Evolutionary conservation across 768 basidiomycete species (phyloP).

Genomic region (Rhodotorula paludigena): DNA sequence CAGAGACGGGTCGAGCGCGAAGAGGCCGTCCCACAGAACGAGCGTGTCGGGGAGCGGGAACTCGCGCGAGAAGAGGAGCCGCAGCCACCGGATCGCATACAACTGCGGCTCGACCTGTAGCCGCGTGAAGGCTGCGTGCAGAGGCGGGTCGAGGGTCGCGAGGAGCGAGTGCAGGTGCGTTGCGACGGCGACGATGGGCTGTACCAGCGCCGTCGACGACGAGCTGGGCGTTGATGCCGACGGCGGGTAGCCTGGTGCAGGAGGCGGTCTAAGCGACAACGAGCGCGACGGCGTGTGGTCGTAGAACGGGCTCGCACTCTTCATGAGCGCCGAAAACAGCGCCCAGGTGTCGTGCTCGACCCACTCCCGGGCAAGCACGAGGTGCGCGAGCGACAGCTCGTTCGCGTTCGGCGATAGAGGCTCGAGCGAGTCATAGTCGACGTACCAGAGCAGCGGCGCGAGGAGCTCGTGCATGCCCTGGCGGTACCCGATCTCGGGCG

Average conservation of each 20-base stretch:
- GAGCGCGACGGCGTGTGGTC: conserved; percentile 46
- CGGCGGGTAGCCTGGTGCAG: neutral
- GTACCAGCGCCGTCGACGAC: conserved; percentile 17
- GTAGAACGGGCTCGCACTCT: conserved; percentile 68
- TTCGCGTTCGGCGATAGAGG: neutral
- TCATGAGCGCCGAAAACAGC: conserved; percentile 76
- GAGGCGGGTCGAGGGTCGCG: conserved; percentile 68
- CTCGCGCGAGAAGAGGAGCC: conserved; percentile 88
- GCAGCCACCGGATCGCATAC: conserved; percentile 95
- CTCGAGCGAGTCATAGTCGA: conserved; percentile 72
- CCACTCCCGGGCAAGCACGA: conserved; percentile 43
- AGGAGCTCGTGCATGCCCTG: conserved; percentile 99
- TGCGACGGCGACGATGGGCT: conserved; percentile 81
- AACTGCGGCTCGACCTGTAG: conserved; percentile 91
- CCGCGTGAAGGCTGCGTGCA: conserved; percentile 69
- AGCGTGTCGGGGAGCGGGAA: conserved; percentile 74
- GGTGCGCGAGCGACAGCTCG: conserved; percentile 27
- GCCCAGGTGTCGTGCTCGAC: conserved; percentile 72
- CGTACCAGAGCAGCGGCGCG: conserved; percentile 75
- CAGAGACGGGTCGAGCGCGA: conserved; percentile 74
- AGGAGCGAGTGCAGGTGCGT: conserved; percentile 73
- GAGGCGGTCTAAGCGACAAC: neutral
- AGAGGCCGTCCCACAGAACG: conserved; percentile 91
- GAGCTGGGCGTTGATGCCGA: conserved; percentile 1
- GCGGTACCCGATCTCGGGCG: conserved; percentile 82